phyloP scores from a whole-genome alignment of 2,329 filamentous ascomycete species.

The Penicillium sp. region DNA sequence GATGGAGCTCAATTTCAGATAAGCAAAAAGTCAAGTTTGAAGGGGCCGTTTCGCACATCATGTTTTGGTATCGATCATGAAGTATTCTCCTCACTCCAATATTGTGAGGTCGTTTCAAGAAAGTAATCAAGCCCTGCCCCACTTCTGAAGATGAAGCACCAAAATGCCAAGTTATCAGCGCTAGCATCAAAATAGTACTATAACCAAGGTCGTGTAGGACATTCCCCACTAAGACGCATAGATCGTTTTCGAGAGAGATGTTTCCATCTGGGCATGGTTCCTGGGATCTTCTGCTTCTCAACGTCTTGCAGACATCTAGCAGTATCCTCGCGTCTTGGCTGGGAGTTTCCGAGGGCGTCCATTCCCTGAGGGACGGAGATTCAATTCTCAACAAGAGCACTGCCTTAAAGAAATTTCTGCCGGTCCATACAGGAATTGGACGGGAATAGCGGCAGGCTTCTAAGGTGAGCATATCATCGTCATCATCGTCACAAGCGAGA shows the following conservation, averaged over 20 bases:
- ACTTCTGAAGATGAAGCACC: not conserved
- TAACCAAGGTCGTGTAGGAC: not conserved
- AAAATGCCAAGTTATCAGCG: slow-evolving; percentile 1
- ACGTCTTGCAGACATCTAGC: not conserved
- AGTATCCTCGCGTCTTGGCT: not conserved
- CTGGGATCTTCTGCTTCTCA: not conserved
- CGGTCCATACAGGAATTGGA: too few relatives aligned
- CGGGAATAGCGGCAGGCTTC: too few relatives aligned
- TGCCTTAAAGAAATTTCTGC: too few relatives aligned
- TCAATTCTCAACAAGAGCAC: not conserved
- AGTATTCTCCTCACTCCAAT: too few relatives aligned
- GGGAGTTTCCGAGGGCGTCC: not conserved
- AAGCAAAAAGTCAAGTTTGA: not conserved
- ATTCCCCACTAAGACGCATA: not conserved
- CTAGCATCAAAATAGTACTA: not conserved
- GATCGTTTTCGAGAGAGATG: not conserved
- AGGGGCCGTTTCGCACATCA: not conserved
- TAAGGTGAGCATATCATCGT: too few relatives aligned
- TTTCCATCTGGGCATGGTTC: not conserved
- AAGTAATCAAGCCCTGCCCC: not conserved
- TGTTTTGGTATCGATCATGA: not conserved
- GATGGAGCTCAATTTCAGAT: not conserved
- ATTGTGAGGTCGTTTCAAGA: too few relatives aligned
- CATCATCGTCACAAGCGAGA: too few relatives aligned
- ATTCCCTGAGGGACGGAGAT: not conserved